These are phyloP conservation scores for Taphrina betulina DNA, from an alignment of 1,139 yeast species.

Conservation along the genomic window DNA sequence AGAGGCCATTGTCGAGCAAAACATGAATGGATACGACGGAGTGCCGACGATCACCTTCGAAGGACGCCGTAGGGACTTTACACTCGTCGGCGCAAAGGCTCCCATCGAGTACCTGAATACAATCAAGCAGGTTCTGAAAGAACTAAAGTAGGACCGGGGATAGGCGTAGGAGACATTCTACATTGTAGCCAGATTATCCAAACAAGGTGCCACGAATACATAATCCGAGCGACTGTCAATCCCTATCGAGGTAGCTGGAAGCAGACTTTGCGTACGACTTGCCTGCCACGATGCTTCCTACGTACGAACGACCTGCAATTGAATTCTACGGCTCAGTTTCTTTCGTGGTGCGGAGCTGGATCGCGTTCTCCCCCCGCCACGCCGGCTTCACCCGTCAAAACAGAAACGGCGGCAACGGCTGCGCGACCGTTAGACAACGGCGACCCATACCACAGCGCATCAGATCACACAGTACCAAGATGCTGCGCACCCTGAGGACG, in stretches of 20 bases:
- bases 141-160: neutral
- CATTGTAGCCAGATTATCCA: neutral
- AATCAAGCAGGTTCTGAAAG: conserved; percentile 21
- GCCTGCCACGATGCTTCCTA: too few species aligned
- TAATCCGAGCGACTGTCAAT: neutral
- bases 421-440: too few species aligned
- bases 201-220: neutral
- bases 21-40: conserved; percentile 14
- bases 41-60: conserved; percentile 15
- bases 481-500: conserved; percentile 26
- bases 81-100: conserved; percentile 22
- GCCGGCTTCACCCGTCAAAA: too few species aligned
- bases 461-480: conserved; percentile 1
- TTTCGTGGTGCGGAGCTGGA: too few species aligned
- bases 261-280: neutral
- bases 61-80: conserved; percentile 24
- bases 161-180: too few species aligned
- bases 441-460: too few species aligned
- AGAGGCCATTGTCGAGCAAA: conserved; percentile 16
- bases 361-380: too few species aligned
- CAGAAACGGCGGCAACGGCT: too few species aligned
- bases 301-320: too few species aligned
- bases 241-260: neutral
- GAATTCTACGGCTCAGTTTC: too few species aligned
- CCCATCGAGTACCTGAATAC: conserved; percentile 17